Conservation (phyloP, 2,329 filamentous ascomycete genomes). For the Pyrenophora graminea region DNA sequence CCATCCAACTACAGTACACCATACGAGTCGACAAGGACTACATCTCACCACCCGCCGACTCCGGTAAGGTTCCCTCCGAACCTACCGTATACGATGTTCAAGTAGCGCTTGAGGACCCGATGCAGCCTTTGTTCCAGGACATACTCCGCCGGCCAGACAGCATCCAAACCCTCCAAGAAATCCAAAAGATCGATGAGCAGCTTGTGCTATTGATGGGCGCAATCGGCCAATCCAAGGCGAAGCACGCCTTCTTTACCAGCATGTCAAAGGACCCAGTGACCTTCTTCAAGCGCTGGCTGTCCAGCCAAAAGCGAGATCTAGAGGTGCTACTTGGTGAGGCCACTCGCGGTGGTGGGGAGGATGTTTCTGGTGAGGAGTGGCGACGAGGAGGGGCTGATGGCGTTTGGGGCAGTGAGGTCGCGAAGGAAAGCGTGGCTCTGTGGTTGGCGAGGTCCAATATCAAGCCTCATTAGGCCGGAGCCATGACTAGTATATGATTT, state of each 20-base stretch:
- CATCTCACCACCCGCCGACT: constrained; percentile 66
- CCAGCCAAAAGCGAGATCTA: constrained; percentile 86
- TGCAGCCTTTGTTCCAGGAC: constrained; percentile 68
- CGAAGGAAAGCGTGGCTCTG: constrained; percentile 65
- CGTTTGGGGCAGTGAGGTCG: constrained; percentile 66
- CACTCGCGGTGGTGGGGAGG: constrained; percentile 58
- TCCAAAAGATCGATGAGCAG: constrained; percentile 79
- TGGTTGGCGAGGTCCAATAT: constrained; percentile 56
- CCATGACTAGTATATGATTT: neutral
- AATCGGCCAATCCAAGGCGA: constrained; percentile 81
- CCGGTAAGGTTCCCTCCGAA: constrained; percentile 65
- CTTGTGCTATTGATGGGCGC: constrained; percentile 82
- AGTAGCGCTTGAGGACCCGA: constrained; percentile 81
- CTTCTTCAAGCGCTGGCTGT: constrained; percentile 87
- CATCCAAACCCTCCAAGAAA: constrained; percentile 73
- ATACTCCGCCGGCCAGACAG: constrained; percentile 48
- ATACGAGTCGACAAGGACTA: constrained; percentile 78
- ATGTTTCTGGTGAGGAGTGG: constrained; percentile 69
- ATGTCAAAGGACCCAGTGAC: constrained; percentile 79
- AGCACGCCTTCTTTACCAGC: constrained; percentile 82
- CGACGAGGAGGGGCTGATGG: constrained; percentile 64
- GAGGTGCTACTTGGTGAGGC: constrained; percentile 87
- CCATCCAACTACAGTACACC: constrained; percentile 85
- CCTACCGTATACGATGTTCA: constrained; percentile 90
- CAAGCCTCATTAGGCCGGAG: constrained; percentile 32